Percentiles rank a stretch among this genome's conserved stretches.
phyloP scores from a whole-genome alignment of 108 stramenopile species.

The Fistulifera pelliculosa region DNA sequence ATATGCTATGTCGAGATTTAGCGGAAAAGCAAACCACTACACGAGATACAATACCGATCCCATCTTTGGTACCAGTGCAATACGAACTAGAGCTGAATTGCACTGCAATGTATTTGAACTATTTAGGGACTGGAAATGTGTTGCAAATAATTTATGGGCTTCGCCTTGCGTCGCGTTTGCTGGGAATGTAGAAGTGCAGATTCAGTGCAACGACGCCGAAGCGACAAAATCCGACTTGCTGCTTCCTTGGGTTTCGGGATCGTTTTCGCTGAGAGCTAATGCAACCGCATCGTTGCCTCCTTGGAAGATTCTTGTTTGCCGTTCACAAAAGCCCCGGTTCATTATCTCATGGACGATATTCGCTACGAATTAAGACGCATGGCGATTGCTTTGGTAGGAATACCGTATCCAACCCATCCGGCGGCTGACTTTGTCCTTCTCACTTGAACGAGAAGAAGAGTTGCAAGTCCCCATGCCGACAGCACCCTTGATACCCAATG shows the following conservation, averaged over 20 bases:
- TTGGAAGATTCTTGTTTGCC: not conserved
- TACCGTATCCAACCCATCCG: slow-evolving; percentile 2
- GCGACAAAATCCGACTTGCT: not conserved
- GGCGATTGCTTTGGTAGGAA: slow-evolving; percentile 9
- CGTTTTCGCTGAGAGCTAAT: not conserved
- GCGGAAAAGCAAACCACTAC: too few relatives aligned
- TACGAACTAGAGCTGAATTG: not conserved
- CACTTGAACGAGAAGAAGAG: not conserved
- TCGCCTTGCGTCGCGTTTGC: slow-evolving; percentile 1
- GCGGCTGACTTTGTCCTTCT: too few relatives aligned
- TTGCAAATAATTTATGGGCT: not conserved
- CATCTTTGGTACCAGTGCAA: too few relatives aligned
- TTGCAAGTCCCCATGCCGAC: not conserved
- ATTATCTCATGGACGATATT: not conserved
- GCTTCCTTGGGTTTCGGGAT: slow-evolving; percentile 3
- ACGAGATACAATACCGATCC: too few relatives aligned
- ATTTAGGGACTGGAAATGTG: slow-evolving; percentile 7
- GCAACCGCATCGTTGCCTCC: too few relatives aligned
- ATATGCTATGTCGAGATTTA: too few relatives aligned
- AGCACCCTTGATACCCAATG: not conserved
- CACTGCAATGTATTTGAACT: not conserved
- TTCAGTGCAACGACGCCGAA: slow-evolving; percentile 1
- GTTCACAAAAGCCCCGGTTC: not conserved
- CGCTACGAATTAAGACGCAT: slow-evolving; percentile 4
- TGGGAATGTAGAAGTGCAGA: not conserved